Base-by-base conservation (phyloP, 306 rosid species). In the Begonia fuchsioides region DNA sequence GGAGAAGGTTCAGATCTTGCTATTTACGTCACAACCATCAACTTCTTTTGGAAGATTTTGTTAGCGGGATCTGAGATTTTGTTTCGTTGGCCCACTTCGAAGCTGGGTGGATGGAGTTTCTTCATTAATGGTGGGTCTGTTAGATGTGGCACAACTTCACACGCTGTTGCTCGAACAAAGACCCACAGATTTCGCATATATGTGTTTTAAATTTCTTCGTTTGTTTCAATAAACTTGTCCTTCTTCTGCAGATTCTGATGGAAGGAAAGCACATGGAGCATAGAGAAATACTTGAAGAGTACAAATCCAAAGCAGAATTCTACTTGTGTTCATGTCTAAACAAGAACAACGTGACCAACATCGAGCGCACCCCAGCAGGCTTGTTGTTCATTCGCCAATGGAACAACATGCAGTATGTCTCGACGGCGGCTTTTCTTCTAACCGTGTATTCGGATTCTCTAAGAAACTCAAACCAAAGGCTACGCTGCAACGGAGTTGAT, bases 401-500 rank as follows among this genome's bases (percentile, higher is more conserved):
- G 95, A 86, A 86, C 72, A 86, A 81, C 76, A 74, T 86, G 72
- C 95, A 81, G 5, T 81, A 86, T 39, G 86, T 68, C 0, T 80
- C 86, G 35, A 71, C 61, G 20, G 77, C 95, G 7, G 59, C 93
- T 6, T 86, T 81, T 59, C 79, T 86, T 5, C 79, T 78, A 44
- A 67, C 88, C 0, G 12, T 75, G 0, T 86, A 73, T 67, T 73
- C 93, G 1, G 93, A 81, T 54, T 58, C 69, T 15, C 79, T 86
- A 10, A 56, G 10, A 54, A 50, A 75, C 51, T 12, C 72, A 2
- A 44, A 62, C 71, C 82, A 75, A 57, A 66, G 12, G 15, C 67
- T 82, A 6, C 53, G 14, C 11, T 87, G 96, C 48, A 51, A 50
- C 20, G 68, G 58, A 4, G 64, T 56, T 0, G 18, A 19, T 1